phyloP scores from a whole-genome alignment of 2,329 filamentous ascomycete species.

The Colletotrichum sp. region DNA sequence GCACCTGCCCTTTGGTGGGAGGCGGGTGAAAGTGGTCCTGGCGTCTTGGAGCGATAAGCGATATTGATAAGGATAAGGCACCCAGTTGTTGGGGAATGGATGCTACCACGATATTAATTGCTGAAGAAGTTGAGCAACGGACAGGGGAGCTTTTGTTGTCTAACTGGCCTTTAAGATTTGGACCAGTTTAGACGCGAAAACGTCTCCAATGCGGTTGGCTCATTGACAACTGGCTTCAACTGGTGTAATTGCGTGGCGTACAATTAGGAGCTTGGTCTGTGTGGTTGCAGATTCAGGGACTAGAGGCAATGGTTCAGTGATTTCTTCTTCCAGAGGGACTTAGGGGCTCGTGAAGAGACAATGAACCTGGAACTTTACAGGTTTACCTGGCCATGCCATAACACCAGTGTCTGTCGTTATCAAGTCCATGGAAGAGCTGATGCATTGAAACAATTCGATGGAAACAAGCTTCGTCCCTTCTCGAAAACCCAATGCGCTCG shows the following conservation, averaged over 20 bases:
- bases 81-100: background rate
- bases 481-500: background rate
- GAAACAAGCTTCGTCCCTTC: background rate
- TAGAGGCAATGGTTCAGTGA: background rate
- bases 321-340: background rate
- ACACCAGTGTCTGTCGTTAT: background rate
- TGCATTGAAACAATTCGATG: background rate
- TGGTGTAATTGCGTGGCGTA: background rate
- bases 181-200: background rate
- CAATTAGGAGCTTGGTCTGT: background rate
- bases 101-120: background rate
- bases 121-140: background rate
- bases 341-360: background rate
- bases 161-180: background rate
- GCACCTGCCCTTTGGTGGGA: background rate
- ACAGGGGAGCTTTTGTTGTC: background rate
- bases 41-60: background rate
- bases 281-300: background rate
- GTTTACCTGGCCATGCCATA: background rate
- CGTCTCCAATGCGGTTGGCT: background rate
- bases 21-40: background rate
- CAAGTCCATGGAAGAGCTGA: background rate
- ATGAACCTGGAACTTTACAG: background rate
- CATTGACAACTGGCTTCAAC: background rate
- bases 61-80: constrained; percentile 8